A percentile compares a stretch with the other conserved stretches of the same genome.
phyloP scores from a whole-genome alignment of 1,139 yeast genomes.

The Pneumocystis sp. region DNA sequence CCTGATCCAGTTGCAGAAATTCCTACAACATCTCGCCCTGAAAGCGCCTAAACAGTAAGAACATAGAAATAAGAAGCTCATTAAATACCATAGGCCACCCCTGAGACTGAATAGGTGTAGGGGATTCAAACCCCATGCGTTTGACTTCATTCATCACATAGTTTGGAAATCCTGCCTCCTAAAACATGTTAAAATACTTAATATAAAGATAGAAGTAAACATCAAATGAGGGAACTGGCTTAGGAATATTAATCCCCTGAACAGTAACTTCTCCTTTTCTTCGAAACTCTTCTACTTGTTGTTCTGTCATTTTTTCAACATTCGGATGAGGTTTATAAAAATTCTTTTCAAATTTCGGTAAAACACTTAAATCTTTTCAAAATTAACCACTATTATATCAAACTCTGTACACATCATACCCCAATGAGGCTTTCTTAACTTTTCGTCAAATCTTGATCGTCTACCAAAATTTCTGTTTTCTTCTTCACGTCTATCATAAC shows the following conservation, averaged over 20 bases:
- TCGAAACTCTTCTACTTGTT: slow-evolving; percentile 63
- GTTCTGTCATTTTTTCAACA: slow-evolving; percentile 60
- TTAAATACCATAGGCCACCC: slow-evolving; percentile 91
- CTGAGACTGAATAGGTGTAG: slow-evolving; percentile 95
- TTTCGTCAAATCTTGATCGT: neutral
- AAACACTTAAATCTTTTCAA: slow-evolving; percentile 37
- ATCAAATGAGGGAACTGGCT: slow-evolving; percentile 82
- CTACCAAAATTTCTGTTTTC: neutral
- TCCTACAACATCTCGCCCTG: slow-evolving; percentile 98
- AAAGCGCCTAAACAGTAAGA: slow-evolving; percentile 32
- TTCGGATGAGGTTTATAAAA: slow-evolving; percentile 75
- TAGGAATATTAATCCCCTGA: slow-evolving; percentile 73
- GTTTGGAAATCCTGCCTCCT: slow-evolving; percentile 24
- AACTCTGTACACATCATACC: neutral
- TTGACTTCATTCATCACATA: slow-evolving; percentile 81
- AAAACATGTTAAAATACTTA: neutral
- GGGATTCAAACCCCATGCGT: slow-evolving; percentile 82
- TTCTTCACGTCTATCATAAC: neutral
- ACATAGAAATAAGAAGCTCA: neutral
- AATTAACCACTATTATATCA: neutral
- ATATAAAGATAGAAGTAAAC: slow-evolving; percentile 81
- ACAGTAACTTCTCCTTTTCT: slow-evolving; percentile 73
- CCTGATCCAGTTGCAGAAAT: slow-evolving; percentile 98
- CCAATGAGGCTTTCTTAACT: neutral
- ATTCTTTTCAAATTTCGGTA: slow-evolving; percentile 90